Conservation (phyloP, 2,329 filamentous ascomycete species). For the Aotearoamyces nothofagi region DNA sequence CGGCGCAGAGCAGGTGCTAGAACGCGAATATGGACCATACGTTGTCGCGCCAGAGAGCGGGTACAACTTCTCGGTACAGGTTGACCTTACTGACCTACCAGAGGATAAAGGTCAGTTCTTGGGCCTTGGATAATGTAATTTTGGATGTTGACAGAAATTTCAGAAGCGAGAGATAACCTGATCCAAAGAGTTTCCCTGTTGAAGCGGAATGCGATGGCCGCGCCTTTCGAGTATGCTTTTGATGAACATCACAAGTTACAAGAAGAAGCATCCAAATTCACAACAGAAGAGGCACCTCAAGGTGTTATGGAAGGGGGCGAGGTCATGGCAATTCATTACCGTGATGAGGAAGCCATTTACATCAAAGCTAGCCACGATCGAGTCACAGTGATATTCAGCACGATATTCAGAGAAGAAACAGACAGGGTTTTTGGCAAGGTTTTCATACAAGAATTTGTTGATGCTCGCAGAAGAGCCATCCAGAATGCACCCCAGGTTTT, state of each 20-base stretch:
- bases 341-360: conserved; percentile 97
- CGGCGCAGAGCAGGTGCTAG: conserved; percentile 79
- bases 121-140: too few relatives aligned
- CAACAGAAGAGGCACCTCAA: conserved; percentile 84
- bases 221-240: conserved; percentile 94
- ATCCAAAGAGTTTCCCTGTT: conserved; percentile 77
- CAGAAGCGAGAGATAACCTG: conserved; percentile 74
- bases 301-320: conserved; percentile 79
- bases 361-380: conserved; percentile 95
- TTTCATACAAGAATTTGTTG: conserved; percentile 97
- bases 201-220: conserved; percentile 98
- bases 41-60: conserved; percentile 77
- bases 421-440: conserved; percentile 96
- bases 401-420: conserved; percentile 93
- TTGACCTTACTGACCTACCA: conserved; percentile 81
- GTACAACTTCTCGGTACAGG: conserved; percentile 87
- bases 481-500: conserved; percentile 97
- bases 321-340: conserved; percentile 94
- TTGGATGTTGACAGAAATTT: too few relatives aligned
- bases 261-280: conserved; percentile 84
- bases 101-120: conserved; percentile 48
- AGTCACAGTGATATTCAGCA: conserved; percentile 98
- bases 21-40: conserved; percentile 88
- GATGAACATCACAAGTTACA: conserved; percentile 77
- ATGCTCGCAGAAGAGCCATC: conserved; percentile 84